Evolutionary conservation across 2,329 filamentous ascomycete genomes (phyloP), one percentile per base, ranked within the genome.

Genomic region (Neopestalotiopsis rosae): DNA sequence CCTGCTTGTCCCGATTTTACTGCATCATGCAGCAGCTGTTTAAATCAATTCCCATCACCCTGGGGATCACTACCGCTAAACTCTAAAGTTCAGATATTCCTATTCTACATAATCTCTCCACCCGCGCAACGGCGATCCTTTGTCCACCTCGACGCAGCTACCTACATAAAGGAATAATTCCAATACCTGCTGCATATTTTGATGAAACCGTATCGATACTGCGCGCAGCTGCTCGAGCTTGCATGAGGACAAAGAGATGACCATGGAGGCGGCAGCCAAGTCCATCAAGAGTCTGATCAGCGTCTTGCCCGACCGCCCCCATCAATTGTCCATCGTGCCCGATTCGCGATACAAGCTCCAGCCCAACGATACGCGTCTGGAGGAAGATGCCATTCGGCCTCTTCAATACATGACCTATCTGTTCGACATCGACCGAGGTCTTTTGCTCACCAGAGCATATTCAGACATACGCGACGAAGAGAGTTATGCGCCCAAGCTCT

Each of bases 231-330:
- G 69, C 73, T 70, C 69, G 69, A 73, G 69, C 76, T 78, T 77
- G 77, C 76, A 75, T 72, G 73, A 74, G 45, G 76, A 74, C 75
- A 76, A 76, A 74, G 71, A 73, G 65, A 70, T 63, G 71, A 78
- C 72, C 73, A 89, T 89, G 87, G 87, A 89, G 84, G 85, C 83
- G 83, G 85, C 86, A 83, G 85, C 84, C 78, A 87, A 87, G 81
- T 85, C 82, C 81, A 84, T 87, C 79, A 80, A 87, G 79, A 82
- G 79, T 78, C 80, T 88, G 77, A 82, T 83, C 75, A 82, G 87
- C 67, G 81, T 81, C 81, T 79, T 89, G 71, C 87, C 87, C 71
- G 80, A 83, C 69, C 82, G 81, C 75, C 84, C 86, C 71, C 85
- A 89, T 76, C 85, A 87, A 72, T 82, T 90, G 45, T 85, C 86